Evolutionary conservation across 1,284 basidiomycete species (phyloP).

Genomic region (Sporisorium graminicola): DNA sequence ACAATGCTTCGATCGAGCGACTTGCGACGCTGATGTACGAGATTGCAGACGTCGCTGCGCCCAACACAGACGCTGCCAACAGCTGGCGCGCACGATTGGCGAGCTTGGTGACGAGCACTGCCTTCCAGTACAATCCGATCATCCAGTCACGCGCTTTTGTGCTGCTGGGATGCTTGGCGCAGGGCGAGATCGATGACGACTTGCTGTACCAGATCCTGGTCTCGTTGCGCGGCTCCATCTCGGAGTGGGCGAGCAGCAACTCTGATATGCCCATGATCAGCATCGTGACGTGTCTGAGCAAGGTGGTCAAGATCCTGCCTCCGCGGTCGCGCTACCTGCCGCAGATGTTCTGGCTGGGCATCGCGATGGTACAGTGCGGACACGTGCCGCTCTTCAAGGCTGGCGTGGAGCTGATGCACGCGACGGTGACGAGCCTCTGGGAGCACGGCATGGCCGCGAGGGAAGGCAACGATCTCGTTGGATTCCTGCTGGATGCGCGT

Average conservation of each 20-base stretch:
- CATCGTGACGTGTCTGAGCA: constrained; percentile 65
- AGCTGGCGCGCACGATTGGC: constrained; percentile 94
- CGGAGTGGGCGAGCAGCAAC: constrained; percentile 60
- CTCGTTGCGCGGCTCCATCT: constrained; percentile 72
- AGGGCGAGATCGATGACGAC: constrained; percentile 81
- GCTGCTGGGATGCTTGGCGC: constrained; percentile 81
- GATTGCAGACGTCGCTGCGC: constrained; percentile 60
- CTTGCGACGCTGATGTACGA: constrained; percentile 61
- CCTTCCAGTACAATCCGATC: constrained; percentile 90
- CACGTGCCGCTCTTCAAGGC: constrained; percentile 64
- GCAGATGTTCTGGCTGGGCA: constrained; percentile 67
- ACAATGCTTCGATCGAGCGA: constrained; percentile 59
- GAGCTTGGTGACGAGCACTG: constrained; percentile 88
- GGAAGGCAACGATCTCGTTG: constrained; percentile 50
- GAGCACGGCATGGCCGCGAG: constrained; percentile 50
- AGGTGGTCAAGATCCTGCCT: constrained; percentile 65
- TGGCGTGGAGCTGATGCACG: constrained; percentile 59
- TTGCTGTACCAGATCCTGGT: constrained; percentile 89
- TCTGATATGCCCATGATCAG: constrained; percentile 66
- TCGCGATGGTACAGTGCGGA: constrained; percentile 63
- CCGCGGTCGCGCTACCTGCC: constrained; percentile 60
- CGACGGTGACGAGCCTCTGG: constrained; percentile 56
- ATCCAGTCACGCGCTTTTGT: constrained; percentile 90
- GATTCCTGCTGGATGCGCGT: constrained; percentile 58
- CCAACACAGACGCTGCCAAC: constrained; percentile 78